Base-by-base conservation (phyloP, 2,329 filamentous ascomycete genomes). In the Aaosphaeria pasadenensis region DNA sequence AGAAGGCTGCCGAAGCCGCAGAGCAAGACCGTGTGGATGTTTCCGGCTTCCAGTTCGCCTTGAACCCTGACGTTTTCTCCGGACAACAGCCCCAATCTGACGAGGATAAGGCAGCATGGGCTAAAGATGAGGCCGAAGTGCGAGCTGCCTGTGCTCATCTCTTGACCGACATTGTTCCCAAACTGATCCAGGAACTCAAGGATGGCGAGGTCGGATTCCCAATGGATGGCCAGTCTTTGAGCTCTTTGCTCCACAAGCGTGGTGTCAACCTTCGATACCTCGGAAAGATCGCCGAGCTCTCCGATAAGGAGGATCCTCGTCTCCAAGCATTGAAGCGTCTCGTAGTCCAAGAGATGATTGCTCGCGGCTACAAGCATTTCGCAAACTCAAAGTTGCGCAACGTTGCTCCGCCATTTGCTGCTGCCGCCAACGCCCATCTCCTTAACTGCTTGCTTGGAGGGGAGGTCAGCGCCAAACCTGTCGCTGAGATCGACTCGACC, bases 191-290 rank as follows among this genome's bases (percentile, higher is more conserved):
- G 53, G 92, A 99, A 62, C 81, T 99, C 49, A 87, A 88, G 65
- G 89, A 95, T 56, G 91, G 90, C 5, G 92, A 99, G 58, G 87
- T 96, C 57, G 94, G 92, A 62, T 97, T 97, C 77, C 94, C 94
- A 9, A 96, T 97, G 90, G 95, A 99, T 62, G 94, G 94, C n/a
- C 83, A 88, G 63, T 96, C 92, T 17, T 78, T 99, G 49, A 89
- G 87, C 61, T 85, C 86, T 56, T 82, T 96, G 44, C 79, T 99
- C 65, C 94, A 99, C 77, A 96, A 96, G 79, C 89, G 92, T 39
- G 94, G 94, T 73, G 91, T 99, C 76, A 99, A 99, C 75, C 82
- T 97, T 53, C 84, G 95, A 63, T 99, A 99, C 70, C 80, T 97
- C n/a, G 94, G 94, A 56, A 87, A 85, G 71, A 74, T 99, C 53